A percentile compares a stretch with the other conserved stretches of the same genome.
These are phyloP conservation scores for Calonectria montana DNA, from an alignment of 2,329 filamentous ascomycete species.

Conservation along the genomic window DNA sequence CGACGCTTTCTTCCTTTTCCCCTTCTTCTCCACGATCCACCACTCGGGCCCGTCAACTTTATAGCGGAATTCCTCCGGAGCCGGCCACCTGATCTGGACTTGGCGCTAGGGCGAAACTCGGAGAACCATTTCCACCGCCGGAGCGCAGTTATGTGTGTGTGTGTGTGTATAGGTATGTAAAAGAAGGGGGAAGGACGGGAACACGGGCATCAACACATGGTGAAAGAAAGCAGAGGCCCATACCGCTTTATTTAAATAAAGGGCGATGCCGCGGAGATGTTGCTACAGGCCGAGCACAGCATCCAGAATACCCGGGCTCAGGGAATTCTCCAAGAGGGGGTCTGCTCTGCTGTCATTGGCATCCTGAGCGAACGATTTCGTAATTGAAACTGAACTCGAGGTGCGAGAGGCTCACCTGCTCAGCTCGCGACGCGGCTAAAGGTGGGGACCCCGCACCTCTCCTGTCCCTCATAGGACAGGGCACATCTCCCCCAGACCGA, in stretches of 20 bases:
- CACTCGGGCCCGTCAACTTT: not conserved
- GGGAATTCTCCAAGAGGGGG: not conserved
- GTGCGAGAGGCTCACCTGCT: constrained; percentile 8
- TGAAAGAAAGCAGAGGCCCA: not conserved
- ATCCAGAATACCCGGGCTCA: not conserved
- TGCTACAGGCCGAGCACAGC: not conserved
- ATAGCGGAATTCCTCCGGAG: constrained; percentile 1
- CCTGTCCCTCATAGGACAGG: not conserved
- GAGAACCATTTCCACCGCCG: not conserved
- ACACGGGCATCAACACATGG: not conserved
- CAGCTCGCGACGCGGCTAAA: constrained; percentile 25
- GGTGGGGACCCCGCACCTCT: constrained; percentile 22
- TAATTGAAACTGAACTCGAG: constrained; percentile 37
- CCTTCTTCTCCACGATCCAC: not conserved
- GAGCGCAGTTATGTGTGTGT: not conserved
- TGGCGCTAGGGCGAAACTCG: constrained; percentile 5
- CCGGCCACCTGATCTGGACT: constrained; percentile 12
- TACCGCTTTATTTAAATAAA: not conserved
- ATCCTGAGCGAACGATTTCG: constrained; percentile 38
- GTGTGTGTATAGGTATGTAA: not conserved
- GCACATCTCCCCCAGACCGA: not conserved
- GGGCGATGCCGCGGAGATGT: constrained; percentile 23
- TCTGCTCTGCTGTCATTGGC: constrained; percentile 31
- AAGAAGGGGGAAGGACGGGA: not conserved
- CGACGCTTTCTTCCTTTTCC: not conserved